Evolutionary conservation across 768 basidiomycete genomes (phyloP).

Genomic region (Russula sp.): DNA sequence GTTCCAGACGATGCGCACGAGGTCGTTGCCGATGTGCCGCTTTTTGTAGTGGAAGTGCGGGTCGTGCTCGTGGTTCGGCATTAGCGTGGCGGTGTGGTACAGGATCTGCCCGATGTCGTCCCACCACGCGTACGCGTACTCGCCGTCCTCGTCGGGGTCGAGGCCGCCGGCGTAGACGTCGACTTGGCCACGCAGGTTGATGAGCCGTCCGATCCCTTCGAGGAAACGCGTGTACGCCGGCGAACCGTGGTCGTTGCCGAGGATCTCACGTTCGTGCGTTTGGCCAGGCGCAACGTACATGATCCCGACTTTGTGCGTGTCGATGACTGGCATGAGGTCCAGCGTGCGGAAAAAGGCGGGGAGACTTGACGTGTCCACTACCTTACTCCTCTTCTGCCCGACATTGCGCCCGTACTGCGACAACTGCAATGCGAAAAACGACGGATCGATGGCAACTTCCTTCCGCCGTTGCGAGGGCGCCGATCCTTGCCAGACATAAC

Average conservation of each 20-base stretch:
- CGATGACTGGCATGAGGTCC: slow-evolving; percentile 87
- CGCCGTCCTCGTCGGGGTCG: slow-evolving; percentile 86
- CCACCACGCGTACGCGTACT: slow-evolving; percentile 99
- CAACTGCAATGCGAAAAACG: slow-evolving; percentile 78
- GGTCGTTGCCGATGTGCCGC: slow-evolving; percentile 94
- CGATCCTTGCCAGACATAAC: slow-evolving; percentile 81
- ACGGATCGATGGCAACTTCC: slow-evolving; percentile 76
- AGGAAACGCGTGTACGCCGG: slow-evolving; percentile 93
- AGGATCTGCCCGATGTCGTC: slow-evolving; percentile 94
- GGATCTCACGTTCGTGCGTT: slow-evolving; percentile 73
- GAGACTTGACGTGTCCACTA: slow-evolving; percentile 47
- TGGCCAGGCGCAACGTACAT: slow-evolving; percentile 95
- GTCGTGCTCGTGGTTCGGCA: slow-evolving; percentile 74
- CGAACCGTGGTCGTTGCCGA: slow-evolving; percentile 86
- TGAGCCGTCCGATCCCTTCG: slow-evolving; percentile 79
- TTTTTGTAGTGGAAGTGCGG: slow-evolving; percentile 80
- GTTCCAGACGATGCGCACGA: slow-evolving; percentile 95
- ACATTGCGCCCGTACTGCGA: slow-evolving; percentile 61
- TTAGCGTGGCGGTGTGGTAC: slow-evolving; percentile 95
- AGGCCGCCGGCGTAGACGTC: slow-evolving; percentile 92
- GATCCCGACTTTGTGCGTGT: slow-evolving; percentile 94
- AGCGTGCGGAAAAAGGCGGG: slow-evolving; percentile 56
- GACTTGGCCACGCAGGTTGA: slow-evolving; percentile 80
- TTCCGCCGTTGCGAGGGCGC: slow-evolving; percentile 88
- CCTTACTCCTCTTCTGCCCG: slow-evolving; percentile 39